phyloP scores from a whole-genome alignment of 805 yeast genomes.

The Myxozyma vanderwaltii region DNA sequence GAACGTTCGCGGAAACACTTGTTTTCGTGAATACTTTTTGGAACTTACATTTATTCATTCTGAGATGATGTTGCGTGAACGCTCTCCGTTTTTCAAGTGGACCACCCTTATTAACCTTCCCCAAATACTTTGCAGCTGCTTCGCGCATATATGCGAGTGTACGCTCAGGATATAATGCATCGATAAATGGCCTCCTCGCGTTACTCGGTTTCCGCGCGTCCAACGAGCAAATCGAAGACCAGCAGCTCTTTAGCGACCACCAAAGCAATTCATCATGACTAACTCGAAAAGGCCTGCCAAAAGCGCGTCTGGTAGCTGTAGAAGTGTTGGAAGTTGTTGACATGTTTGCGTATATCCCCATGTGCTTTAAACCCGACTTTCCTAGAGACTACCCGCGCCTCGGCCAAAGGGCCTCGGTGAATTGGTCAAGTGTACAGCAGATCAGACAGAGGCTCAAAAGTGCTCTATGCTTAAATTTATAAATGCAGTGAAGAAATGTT shows the following conservation, averaged over 20 bases:
- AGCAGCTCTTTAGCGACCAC: conserved; percentile 28
- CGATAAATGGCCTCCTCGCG: conserved; percentile 8
- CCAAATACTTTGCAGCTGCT: conserved; percentile 1
- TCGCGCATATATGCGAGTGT: conserved; percentile 14
- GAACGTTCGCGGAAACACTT: background rate
- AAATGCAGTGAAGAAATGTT: background rate
- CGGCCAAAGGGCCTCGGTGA: background rate
- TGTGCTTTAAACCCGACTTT: background rate
- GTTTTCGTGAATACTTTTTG: too few species aligned
- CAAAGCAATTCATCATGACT: conserved; percentile 20
- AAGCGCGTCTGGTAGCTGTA: conserved; percentile 8
- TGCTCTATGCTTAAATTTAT: background rate
- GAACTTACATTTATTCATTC: conserved; percentile 2
- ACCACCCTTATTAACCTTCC: background rate
- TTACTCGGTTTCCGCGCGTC: background rate
- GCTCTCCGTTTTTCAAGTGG: background rate
- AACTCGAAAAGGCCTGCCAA: conserved; percentile 17
- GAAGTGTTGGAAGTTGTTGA: background rate
- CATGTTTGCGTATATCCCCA: background rate
- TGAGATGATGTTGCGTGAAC: background rate
- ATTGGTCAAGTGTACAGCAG: background rate
- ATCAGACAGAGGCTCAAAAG: background rate
- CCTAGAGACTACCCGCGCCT: background rate
- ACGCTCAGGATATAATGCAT: conserved; percentile 19
- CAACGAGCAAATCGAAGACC: conserved; percentile 17